Conservation (phyloP, 371 early-diverging fungal genomes). For the Mucor saturninus region DNA sequence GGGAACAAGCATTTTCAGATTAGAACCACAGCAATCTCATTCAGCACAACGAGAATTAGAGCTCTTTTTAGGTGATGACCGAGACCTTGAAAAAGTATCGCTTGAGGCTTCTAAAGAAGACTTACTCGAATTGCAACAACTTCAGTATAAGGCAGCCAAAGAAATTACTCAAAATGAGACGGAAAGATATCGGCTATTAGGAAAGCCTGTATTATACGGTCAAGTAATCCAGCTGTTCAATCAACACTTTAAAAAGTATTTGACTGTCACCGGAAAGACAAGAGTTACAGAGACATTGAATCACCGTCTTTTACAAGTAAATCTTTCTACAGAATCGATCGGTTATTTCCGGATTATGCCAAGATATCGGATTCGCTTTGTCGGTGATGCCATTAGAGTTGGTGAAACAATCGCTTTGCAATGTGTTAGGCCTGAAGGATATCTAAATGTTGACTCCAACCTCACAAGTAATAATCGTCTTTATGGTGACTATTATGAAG, state of each 20-base stretch:
- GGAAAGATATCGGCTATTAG: conserved; percentile 42
- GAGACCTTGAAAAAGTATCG: conserved; percentile 24
- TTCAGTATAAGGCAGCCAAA: conserved; percentile 35
- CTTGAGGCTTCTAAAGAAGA: conserved; percentile 35
- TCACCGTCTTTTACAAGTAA: conserved; percentile 41
- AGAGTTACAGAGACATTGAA: conserved; percentile 10
- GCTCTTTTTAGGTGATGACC: conserved; percentile 30
- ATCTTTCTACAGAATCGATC: conserved; percentile 42
- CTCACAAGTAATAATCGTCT: conserved; percentile 27
- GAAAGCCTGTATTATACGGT: conserved; percentile 59
- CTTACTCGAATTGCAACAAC: conserved; percentile 27
- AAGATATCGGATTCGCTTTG: conserved; percentile 57
- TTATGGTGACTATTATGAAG: conserved; percentile 31
- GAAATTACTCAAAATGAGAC: conserved; percentile 46
- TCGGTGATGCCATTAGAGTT: conserved; percentile 59
- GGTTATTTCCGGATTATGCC: conserved; percentile 62
- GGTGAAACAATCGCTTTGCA: conserved; percentile 59
- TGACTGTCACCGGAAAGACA: conserved; percentile 55
- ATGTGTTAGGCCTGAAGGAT: conserved; percentile 57
- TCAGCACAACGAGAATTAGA: conserved; percentile 35
- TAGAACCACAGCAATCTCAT: conserved; percentile 46
- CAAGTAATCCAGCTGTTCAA: conserved; percentile 56
- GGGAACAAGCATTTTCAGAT: conserved; percentile 35
- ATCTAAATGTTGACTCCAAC: conserved; percentile 41
- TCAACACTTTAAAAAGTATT: conserved; percentile 48